Percentiles rank a stretch among this genome's conserved stretches.
Conservation (phyloP, 2,329 filamentous ascomycete genomes). For the Ascochyta lentis region DNA sequence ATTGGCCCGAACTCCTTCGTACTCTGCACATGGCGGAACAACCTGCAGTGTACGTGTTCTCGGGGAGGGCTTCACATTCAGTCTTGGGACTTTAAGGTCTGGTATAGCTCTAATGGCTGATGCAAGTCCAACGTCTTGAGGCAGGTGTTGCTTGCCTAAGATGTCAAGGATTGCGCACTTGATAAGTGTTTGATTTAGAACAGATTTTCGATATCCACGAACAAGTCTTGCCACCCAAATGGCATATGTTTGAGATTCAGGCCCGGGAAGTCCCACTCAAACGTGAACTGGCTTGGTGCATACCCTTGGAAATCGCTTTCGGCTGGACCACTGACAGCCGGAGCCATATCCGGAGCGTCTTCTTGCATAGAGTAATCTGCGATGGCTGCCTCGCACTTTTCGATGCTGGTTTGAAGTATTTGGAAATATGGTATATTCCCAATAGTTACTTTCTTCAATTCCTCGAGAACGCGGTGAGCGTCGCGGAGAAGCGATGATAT, state of each 20-base stretch:
- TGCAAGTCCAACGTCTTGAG: too few species aligned
- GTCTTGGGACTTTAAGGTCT: too few species aligned
- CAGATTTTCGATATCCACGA: constrained; percentile 52
- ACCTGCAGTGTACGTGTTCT: too few species aligned
- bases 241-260: constrained; percentile 60
- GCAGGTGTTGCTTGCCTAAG: too few species aligned
- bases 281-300: constrained; percentile 62
- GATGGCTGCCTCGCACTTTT: constrained; percentile 59
- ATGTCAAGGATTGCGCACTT: too few species aligned
- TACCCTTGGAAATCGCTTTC: constrained; percentile 61
- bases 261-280: constrained; percentile 66
- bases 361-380: constrained; percentile 42
- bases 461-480: constrained; percentile 53
- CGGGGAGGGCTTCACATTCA: too few species aligned
- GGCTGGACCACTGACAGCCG: constrained; percentile 33
- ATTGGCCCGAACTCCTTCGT: not conserved
- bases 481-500: constrained; percentile 53
- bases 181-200: constrained; percentile 21
- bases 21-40: not conserved
- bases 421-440: constrained; percentile 57
- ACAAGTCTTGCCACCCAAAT: constrained; percentile 56
- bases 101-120: too few species aligned
- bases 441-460: constrained; percentile 52
- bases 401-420: constrained; percentile 57
- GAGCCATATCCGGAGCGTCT: constrained; percentile 5